Evolutionary conservation across 2,329 filamentous ascomycete species (phyloP).

Genomic region (Hymenotorrendiella dingleyae): DNA sequence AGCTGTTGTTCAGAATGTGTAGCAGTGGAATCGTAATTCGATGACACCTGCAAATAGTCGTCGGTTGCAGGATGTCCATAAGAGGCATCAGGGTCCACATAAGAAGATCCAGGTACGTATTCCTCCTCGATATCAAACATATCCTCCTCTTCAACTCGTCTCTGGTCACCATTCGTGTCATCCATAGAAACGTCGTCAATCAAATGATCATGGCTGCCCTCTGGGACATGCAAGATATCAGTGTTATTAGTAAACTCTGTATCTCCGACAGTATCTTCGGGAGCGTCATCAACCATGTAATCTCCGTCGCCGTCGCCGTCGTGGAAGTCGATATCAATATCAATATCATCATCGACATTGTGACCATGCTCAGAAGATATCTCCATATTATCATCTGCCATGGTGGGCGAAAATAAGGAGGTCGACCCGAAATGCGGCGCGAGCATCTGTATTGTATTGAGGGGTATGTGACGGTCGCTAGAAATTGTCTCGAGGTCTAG

Average conservation of each 20-base stretch:
- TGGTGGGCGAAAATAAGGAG: not conserved
- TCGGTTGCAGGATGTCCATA: no score
- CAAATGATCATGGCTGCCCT: not conserved
- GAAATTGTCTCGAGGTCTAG: no score
- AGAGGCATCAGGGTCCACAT: no score
- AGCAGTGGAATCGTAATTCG: no score
- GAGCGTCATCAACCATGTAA: slow-evolving; percentile 6
- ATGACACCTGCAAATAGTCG: no score
- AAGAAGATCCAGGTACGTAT: no score
- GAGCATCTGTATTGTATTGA: no score
- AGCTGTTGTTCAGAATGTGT: no score
- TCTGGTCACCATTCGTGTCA: not conserved
- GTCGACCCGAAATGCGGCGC: not conserved
- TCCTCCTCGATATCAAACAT: no score
- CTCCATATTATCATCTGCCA: slow-evolving; percentile 7
- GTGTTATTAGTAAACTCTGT: not conserved
- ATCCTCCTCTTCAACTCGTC: not conserved
- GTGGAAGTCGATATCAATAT: slow-evolving; percentile 7
- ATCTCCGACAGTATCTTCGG: not conserved
- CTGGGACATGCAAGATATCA: not conserved
- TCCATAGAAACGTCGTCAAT: not conserved
- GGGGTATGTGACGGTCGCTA: no score
- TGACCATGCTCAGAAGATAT: slow-evolving; percentile 8
- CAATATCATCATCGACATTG: slow-evolving; percentile 3
- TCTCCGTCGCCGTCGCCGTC: slow-evolving; percentile 3